These are phyloP conservation scores for Sporopachydermia lactativora DNA, from an alignment of 805 yeast species.

Conservation along the genomic window DNA sequence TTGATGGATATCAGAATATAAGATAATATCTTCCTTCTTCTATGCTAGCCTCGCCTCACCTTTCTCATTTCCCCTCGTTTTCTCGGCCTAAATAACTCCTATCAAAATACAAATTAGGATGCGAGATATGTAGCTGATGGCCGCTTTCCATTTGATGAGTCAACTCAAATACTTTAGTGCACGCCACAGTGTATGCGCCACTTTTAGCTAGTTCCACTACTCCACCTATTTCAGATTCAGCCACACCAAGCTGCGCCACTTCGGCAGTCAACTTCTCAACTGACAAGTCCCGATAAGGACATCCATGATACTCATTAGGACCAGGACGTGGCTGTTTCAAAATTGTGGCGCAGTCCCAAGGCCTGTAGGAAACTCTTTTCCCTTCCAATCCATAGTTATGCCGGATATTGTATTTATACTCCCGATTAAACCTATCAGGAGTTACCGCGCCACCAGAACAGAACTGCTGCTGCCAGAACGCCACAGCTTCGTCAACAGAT, in stretches of 20 bases:
- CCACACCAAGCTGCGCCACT: conserved; percentile 54
- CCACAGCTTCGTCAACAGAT: conserved; percentile 72
- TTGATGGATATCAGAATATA: no score
- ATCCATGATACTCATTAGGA: conserved; percentile 69
- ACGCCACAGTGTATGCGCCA: conserved; percentile 72
- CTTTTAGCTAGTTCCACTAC: conserved; percentile 54
- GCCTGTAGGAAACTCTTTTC: conserved; percentile 68
- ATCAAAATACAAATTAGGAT: conserved; percentile 83
- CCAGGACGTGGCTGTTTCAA: conserved; percentile 57
- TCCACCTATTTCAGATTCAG: conserved; percentile 37
- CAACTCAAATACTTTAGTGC: conserved; percentile 76
- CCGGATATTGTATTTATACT: conserved; percentile 76
- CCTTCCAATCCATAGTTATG: conserved; percentile 92
- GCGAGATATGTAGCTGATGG: conserved; percentile 41
- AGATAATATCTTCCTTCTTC: no score
- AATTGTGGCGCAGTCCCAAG: conserved; percentile 75
- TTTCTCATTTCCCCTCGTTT: not conserved
- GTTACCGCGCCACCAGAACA: conserved; percentile 39
- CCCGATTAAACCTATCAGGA: conserved; percentile 70
- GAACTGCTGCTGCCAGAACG: conserved; percentile 72
- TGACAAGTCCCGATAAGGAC: conserved; percentile 74
- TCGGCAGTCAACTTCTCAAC: conserved; percentile 45
- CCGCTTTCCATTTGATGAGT: conserved; percentile 32
- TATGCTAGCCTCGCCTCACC: no score
- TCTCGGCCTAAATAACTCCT: conserved; percentile 22